Evolutionary conservation across 306 rosid genomes (phyloP), one percentile per base, ranked within the genome.

Genomic region (Fragaria vesca): DNA sequence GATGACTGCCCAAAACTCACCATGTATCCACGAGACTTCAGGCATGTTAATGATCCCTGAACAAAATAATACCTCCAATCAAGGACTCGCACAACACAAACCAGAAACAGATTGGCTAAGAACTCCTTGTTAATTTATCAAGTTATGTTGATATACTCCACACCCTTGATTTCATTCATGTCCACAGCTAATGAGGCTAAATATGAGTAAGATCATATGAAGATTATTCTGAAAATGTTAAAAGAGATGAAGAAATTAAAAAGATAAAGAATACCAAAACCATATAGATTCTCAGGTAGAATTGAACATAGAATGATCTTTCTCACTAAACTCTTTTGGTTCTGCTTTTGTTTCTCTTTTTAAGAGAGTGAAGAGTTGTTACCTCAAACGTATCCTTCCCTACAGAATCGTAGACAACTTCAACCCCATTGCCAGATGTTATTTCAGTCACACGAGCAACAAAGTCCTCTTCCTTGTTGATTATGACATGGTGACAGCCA

Each of bases 381-480:
- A 92, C 98, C 96, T 90, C 83, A 80, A 94, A 94, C 54, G 98
- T 92, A 48, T 92, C 97, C 82, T 92, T 94, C 80, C 97, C 97
- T 3, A 94, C 97, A 76, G 97, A 89, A 85, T 94, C 98, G 34
- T 92, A 94, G 83, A 94, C 98, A 5, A 90, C 97, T 74, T 94
- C 90, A 67, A 94, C 97, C 72, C 98, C 98, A 50, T 85, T 84
- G 74, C 93, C 97, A 0, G 90, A 88, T 5, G 97, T 94, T 78
- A 94, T 86, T 79, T 94, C 95, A 17, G 78, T 89, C 75, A 92
- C 97, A 3, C 97, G 87, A 20, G 92, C 66, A 57, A 92, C 95
- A 85, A 94, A 94, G 73, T 92, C 95, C 78, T 92, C 95, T 81
- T 92, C 91, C 66, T 79, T 88, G 36, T 81, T 86, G 74, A 89